Conservation (phyloP, 192 early-diverging fungal species). For the Coemansia sp. region DNA sequence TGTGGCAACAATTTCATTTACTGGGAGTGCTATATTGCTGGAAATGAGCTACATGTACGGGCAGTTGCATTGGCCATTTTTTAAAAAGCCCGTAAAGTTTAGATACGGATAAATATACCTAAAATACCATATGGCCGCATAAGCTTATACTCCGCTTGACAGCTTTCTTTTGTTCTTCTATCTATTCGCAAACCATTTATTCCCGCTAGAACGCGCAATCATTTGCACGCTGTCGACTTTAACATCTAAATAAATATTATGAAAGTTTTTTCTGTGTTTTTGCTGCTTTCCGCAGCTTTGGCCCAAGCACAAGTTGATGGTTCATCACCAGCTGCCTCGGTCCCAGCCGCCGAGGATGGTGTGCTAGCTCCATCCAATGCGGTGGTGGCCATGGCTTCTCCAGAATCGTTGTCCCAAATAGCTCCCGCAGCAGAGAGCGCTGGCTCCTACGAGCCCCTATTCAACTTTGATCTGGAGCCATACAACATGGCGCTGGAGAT, state of each 20-base stretch:
- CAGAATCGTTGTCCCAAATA: constrained; percentile 26
- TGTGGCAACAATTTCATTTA: background rate
- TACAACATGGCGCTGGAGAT: constrained; percentile 49
- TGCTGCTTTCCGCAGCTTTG: constrained; percentile 33
- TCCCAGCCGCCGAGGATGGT: background rate
- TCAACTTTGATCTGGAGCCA: constrained; percentile 45
- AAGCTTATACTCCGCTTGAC: background rate
- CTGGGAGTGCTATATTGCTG: background rate
- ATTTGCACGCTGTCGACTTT: background rate
- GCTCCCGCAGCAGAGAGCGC: constrained; percentile 1
- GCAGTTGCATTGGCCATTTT: background rate
- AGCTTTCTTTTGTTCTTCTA: background rate
- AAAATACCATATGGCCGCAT: background rate
- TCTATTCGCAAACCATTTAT: background rate
- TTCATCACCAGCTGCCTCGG: background rate
- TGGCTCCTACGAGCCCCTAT: constrained; percentile 26
- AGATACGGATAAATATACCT: constrained; percentile 4
- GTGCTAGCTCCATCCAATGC: background rate
- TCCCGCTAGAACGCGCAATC: background rate
- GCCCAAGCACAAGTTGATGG: constrained; percentile 13
- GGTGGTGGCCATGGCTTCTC: background rate
- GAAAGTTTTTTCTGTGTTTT: constrained; percentile 33
- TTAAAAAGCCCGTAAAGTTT: background rate
- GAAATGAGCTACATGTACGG: background rate
- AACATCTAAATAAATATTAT: constrained; percentile 1